Evolutionary conservation across 345 rosid species (phyloP), one percentile per base, ranked within the genome.

Genomic region (Diplotaxis tenuifolia): DNA sequence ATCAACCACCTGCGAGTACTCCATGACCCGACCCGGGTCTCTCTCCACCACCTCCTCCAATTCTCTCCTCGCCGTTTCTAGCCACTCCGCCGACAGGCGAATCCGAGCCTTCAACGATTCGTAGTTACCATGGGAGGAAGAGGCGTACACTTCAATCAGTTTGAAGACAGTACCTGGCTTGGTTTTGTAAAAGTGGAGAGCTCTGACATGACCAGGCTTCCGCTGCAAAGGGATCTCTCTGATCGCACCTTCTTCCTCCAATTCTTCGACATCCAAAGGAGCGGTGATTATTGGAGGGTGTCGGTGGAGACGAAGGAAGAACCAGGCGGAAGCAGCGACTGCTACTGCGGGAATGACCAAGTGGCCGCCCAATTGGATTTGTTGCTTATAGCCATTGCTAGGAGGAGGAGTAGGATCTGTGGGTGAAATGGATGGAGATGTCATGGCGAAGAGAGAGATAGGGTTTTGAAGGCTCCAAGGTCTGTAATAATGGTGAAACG

Each of bases 311-410:
- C 72, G 75, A 3, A 65, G 2, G 80, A 76, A 70, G 71, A 76
- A 76, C 72, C 75, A 76, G 21, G 80, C 80, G 56, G 80, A 77
- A 27, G 80, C 80, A 21, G 76, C 72, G 72, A 59, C 14, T 0
- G 80, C 80, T 57, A 77, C 42, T 22, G 80, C 12, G 68, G 80
- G 80, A 1, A 77, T 65, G 57, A 77, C 36, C 1, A 77, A 59
- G 50, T 59, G 80, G 40, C 79, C 75, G 29, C 79, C 75, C 70
- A 69, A 68, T 15, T 42, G 79, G 18, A 58, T 2, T 7, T 56
- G 59, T 8, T 11, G 20, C 0, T 50, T 50, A 19, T n/a, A 45
- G n/a, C 50, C 50, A 45, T 6, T 14, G 14, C 47, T 14, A 40
- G 42, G 42, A 36, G 40, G 40, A 38, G 54, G 0, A 6, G 8